These are phyloP conservation scores for Quercus glauca DNA, from an alignment of 306 rosid genomes.

Conservation along the genomic window DNA sequence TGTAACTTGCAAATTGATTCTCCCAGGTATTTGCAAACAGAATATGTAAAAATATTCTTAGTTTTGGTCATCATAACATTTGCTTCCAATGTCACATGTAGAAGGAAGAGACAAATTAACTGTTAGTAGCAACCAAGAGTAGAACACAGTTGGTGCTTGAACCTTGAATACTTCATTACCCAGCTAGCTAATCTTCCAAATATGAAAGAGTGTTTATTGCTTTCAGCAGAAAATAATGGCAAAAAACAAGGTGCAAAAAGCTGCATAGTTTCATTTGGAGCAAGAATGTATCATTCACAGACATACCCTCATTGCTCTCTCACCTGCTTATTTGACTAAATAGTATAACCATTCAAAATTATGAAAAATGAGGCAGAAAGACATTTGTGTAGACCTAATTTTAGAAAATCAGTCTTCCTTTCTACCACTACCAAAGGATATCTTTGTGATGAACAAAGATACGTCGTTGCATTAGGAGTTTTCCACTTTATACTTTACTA, in stretches of 20 bases:
- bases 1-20: neutral
- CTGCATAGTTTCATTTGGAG: neutral
- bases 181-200: neutral
- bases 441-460: neutral
- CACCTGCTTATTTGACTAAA: neutral
- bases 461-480: too few relatives aligned
- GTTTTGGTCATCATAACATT: neutral
- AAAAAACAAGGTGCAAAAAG: neutral
- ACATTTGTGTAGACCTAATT: neutral
- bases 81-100: neutral
- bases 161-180: neutral
- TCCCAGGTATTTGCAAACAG: neutral
- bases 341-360: neutral
- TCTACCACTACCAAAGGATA: neutral
- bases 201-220: neutral
- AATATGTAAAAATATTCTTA: neutral
- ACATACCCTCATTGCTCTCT: neutral
- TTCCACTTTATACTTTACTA: too few relatives aligned
- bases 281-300: neutral
- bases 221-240: slow-evolving; percentile 4
- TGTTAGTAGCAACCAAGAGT: neutral
- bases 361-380: neutral
- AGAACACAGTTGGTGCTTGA: neutral
- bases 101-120: neutral
- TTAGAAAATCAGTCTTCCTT: neutral